Base-by-base conservation (phyloP, 371 early-diverging fungal species). In the Mucor irregularis region DNA sequence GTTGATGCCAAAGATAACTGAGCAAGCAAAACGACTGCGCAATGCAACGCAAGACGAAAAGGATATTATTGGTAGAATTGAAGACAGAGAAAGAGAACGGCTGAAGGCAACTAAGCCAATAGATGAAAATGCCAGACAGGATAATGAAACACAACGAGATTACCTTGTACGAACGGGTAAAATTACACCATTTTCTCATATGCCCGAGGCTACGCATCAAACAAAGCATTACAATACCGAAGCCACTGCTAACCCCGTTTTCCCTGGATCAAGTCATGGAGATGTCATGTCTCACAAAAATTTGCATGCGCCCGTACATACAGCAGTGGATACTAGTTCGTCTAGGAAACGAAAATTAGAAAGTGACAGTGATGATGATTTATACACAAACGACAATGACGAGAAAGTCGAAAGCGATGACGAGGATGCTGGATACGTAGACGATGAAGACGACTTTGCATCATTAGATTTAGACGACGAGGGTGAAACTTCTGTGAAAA, bases 81-180 rank as follows among this genome's bases (percentile, higher is more conserved):
- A 57, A 29, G 69, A 71, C 5, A 46, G 76, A 34, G 47, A 69
- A 33, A 22, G 45, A n/a, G 47, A 57, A 33, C 33, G 46, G 19
- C 25, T 26, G 9, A 51, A 51, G 19, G 37, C 24, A 8, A 21
- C 7, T 1, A 13, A 25, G 16, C 30, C 58, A 1, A 14, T 53
- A 1, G 56, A 64, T 19, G 49, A 47, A n/a, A 58, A 60, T 30
- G 48, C 52, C 16, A 64, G 61, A 33, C 64, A 58, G 14, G 58
- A 52, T 13, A 62, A 70, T 40, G 89, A 89, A 54, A 71, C 83
- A 0, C 82, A 82, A 25, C 61, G 84, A 22, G 90, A 91, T 5
- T 78, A 72, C 42, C 68, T 90, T 31, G 87, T 90, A 55, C 73
- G 89, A 17, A 86, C 84, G 7, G 91, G 93, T 26, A 87, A 89